Percentiles rank a stretch among this genome's conserved stretches.
Conservation (phyloP, 2,329 filamentous ascomycete species). For the Bimuria novae-zelandiae region DNA sequence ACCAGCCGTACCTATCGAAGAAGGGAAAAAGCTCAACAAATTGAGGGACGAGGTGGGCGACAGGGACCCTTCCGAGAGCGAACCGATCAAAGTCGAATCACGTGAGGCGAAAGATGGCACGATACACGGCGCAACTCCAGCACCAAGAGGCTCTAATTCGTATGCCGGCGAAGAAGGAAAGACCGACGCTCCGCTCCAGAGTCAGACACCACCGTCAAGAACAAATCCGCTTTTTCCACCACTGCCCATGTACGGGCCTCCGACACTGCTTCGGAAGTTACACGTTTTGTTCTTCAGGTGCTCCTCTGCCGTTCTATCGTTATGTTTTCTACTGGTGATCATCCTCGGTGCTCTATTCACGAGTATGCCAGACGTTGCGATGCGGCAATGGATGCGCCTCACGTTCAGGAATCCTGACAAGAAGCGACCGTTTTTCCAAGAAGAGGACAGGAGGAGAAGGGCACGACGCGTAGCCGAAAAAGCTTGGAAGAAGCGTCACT, state of each 20-base stretch:
- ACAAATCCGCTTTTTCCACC: constrained; percentile 85
- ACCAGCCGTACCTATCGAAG: constrained; percentile 69
- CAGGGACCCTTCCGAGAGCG: constrained; percentile 37
- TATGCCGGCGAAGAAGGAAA: constrained; percentile 47
- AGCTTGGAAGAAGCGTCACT: constrained; percentile 64
- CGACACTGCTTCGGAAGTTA: constrained; percentile 66
- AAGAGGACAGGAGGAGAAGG: constrained; percentile 67
- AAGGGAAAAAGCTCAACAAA: constrained; percentile 72
- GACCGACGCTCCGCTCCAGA: constrained; percentile 51
- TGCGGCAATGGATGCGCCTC: constrained; percentile 57
- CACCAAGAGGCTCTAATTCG: constrained; percentile 23
- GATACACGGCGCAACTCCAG: constrained; percentile 40
- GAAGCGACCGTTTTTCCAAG: constrained; percentile 70
- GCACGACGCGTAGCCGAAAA: constrained; percentile 62
- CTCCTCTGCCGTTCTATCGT: constrained; percentile 75
- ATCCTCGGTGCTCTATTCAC: constrained; percentile 75
- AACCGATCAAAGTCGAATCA: constrained; percentile 31
- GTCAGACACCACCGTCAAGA: constrained; percentile 63
- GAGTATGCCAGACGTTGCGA: constrained; percentile 60
- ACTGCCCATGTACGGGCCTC: constrained; percentile 78
- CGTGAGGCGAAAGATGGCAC: constrained; percentile 51
- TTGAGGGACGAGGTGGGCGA: constrained; percentile 59
- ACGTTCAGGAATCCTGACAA: constrained; percentile 65
- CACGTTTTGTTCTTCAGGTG: constrained; percentile 69
- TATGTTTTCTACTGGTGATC: constrained; percentile 76